A percentile compares a stretch with the other conserved stretches of the same genome.
Evolutionary conservation across 139 green algal species (phyloP).

Genomic region (Closterium sp.): DNA sequence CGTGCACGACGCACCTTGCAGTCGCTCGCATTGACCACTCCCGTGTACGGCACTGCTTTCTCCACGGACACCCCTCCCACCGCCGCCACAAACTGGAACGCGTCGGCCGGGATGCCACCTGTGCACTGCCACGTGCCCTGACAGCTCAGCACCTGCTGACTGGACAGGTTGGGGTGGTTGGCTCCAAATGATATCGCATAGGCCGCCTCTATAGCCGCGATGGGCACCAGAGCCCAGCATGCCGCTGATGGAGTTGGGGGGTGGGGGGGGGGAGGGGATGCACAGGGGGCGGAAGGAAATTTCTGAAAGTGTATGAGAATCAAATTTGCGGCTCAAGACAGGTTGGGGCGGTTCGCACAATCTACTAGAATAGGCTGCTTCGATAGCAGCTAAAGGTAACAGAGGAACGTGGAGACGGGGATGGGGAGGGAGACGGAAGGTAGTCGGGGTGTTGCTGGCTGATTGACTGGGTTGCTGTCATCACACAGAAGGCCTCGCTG

Average conservation of each 20-base stretch:
- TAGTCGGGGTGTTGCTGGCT: too few relatives aligned
- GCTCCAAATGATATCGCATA: neutral
- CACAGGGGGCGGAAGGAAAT: too few relatives aligned
- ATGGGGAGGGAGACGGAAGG: too few relatives aligned
- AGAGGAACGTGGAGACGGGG: neutral
- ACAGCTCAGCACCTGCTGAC: constrained; percentile 6
- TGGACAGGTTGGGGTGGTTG: neutral
- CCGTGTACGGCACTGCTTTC: neutral
- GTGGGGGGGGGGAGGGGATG: too few relatives aligned
- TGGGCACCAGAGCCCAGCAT: neutral
- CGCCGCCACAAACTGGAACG: neutral
- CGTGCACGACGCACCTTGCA: constrained; percentile 7
- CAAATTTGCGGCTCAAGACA: too few relatives aligned
- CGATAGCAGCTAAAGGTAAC: neutral
- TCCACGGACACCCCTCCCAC: neutral
- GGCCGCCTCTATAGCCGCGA: neutral
- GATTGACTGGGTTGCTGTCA: too few relatives aligned
- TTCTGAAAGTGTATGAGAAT: too few relatives aligned
- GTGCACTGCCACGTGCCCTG: constrained; percentile 1
- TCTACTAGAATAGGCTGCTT: neutral
- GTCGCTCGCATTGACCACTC: neutral
- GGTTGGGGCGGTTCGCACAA: neutral
- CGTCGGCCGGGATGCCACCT: neutral
- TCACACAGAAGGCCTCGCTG: too few relatives aligned
- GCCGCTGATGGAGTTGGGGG: neutral